Conservation (phyloP, 2,329 filamentous ascomycete species). For the Mycosphaerella arachidis region DNA sequence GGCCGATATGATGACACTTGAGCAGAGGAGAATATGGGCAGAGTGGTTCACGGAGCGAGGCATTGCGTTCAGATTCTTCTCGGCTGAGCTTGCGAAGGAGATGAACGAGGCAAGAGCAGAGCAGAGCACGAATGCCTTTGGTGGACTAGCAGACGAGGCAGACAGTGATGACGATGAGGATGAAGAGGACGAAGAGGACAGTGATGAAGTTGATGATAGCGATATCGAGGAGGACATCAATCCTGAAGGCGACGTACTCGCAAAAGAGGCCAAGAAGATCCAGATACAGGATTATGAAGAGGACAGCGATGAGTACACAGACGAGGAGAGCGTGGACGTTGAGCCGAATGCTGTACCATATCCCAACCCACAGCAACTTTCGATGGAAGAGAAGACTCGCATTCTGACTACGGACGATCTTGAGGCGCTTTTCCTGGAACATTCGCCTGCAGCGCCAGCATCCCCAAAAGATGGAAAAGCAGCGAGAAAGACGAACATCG, state of each 20-base stretch:
- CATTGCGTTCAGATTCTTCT: slow-evolving; percentile 95
- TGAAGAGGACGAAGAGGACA: slow-evolving; percentile 31
- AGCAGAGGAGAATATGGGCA: slow-evolving; percentile 80
- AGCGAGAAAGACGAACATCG: slow-evolving; percentile 74
- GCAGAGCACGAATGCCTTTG: slow-evolving; percentile 27
- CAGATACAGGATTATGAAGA: slow-evolving; percentile 39
- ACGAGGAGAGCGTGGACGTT: slow-evolving; percentile 35
- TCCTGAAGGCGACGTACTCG: slow-evolving; percentile 38
- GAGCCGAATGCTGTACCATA: slow-evolving; percentile 33
- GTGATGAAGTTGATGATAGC: slow-evolving; percentile 12
- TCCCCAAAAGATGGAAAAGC: slow-evolving; percentile 44
- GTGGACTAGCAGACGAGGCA: slow-evolving; percentile 52
- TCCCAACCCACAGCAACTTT: slow-evolving; percentile 28
- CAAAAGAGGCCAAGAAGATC: slow-evolving; percentile 36
- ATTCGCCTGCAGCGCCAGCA: slow-evolving; percentile 56
- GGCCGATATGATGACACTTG: slow-evolving; percentile 94
- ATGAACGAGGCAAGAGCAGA: slow-evolving; percentile 67
- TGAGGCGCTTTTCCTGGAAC: slow-evolving; percentile 78
- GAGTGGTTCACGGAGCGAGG: slow-evolving; percentile 74
- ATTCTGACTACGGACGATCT: slow-evolving; percentile 92
- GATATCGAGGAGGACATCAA: slow-evolving; percentile 43
- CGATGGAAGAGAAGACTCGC: slow-evolving; percentile 49
- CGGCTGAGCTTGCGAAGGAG: slow-evolving; percentile 85
- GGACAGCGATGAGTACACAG: slow-evolving; percentile 37
- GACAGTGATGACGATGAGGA: slow-evolving; percentile 27